phyloP scores from a whole-genome alignment of 306 rosid species.

The Cucurbita argyrosperma region DNA sequence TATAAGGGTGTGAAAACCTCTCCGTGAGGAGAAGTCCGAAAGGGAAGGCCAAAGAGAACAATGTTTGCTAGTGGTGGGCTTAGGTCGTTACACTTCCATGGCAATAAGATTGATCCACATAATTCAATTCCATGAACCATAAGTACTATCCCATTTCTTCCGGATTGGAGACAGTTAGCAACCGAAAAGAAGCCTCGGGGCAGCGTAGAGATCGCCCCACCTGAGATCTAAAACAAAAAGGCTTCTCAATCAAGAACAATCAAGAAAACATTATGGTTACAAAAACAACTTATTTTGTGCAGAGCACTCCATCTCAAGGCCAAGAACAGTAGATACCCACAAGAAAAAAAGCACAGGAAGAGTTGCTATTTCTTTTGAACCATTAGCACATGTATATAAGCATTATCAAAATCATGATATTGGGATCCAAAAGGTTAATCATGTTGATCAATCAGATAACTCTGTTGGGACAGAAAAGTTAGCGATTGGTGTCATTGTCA shows the following conservation, averaged over 20 bases:
- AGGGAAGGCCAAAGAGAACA: no score
- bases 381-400: background rate
- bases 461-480: background rate
- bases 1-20: no score
- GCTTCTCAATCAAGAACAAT: background rate
- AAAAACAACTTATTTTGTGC: background rate
- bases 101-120: background rate
- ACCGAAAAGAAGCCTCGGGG: background rate
- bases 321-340: background rate
- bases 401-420: background rate
- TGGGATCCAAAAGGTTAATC: background rate
- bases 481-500: conserved; percentile 6
- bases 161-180: background rate
- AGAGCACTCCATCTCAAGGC: background rate
- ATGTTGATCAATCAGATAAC: background rate
- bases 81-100: background rate
- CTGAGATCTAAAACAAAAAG: background rate
- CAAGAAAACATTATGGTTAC: background rate
- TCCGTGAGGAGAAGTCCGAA: no score
- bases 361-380: background rate
- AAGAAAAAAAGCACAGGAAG: background rate
- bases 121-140: background rate
- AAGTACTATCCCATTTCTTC: background rate
- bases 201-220: background rate
- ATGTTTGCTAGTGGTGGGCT: no score